phyloP scores from a whole-genome alignment of 2,329 filamentous ascomycete species.

The Davidsoniella neocaledoniae region DNA sequence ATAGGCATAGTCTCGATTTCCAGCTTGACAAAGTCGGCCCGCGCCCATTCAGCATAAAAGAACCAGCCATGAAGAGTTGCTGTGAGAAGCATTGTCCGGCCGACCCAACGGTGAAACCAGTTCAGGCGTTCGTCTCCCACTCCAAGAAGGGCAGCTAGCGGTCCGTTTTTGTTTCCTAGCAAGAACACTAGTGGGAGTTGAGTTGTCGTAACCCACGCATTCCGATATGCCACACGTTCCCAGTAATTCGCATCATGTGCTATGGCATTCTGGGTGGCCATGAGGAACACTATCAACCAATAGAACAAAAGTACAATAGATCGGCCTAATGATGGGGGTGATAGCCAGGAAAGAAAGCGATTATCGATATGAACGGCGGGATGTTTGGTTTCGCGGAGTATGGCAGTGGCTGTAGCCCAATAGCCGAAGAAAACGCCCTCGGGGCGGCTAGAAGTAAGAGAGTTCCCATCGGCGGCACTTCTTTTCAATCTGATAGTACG shows the following conservation, averaged over 20 bases:
- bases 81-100: conserved; percentile 50
- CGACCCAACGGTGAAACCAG: conserved; percentile 59
- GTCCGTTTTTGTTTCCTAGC: conserved; percentile 37
- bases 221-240: conserved; percentile 50
- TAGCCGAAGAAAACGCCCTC: conserved; percentile 27
- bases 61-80: conserved; percentile 53
- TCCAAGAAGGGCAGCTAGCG: conserved; percentile 44
- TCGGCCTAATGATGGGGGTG: conserved; percentile 41
- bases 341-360: conserved; percentile 34
- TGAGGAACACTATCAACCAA: conserved; percentile 41
- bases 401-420: conserved; percentile 43
- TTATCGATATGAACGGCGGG: conserved; percentile 30
- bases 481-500: conserved; percentile 27
- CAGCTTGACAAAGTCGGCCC: conserved; percentile 38
- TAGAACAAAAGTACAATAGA: conserved; percentile 36
- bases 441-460: conserved; percentile 34
- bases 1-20: conserved; percentile 46
- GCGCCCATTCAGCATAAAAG: conserved; percentile 48
- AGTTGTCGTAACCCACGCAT: conserved; percentile 47
- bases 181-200: conserved; percentile 50
- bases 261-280: conserved; percentile 35
- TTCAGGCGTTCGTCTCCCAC: conserved; percentile 53
- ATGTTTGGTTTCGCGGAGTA: conserved; percentile 38
- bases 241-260: conserved; percentile 37
- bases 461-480: conserved; percentile 25